phyloP scores from a whole-genome alignment of 108 stramenopile genomes.

The Pseudonitzschia multiseries region DNA sequence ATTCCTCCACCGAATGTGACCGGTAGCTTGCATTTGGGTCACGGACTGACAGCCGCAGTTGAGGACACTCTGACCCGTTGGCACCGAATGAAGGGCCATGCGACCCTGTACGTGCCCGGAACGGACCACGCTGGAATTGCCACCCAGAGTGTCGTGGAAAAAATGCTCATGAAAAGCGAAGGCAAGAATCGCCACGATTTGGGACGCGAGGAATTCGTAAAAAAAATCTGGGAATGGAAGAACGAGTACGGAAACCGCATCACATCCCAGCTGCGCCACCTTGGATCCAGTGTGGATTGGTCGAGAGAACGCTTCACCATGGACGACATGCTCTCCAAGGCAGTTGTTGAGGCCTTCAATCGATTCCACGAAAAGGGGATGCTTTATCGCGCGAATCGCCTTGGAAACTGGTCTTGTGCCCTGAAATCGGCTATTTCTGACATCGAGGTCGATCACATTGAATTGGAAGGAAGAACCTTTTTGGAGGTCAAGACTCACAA shows the following conservation, averaged over 20 bases:
- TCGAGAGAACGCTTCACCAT: constrained; percentile 97
- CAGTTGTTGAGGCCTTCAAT: constrained; percentile 92
- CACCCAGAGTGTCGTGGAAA: constrained; percentile 99
- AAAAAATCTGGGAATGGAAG: constrained; percentile 99
- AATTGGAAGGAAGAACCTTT: constrained; percentile 90
- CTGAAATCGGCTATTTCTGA: constrained; percentile 98
- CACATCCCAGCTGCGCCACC: constrained; percentile 85
- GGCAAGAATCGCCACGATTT: constrained; percentile 94
- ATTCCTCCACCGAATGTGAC: constrained; percentile 99
- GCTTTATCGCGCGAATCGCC: constrained; percentile 90
- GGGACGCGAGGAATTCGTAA: constrained; percentile 93
- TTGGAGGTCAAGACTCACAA: constrained; percentile 96
- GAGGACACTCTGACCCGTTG: constrained; percentile 97
- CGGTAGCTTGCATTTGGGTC: constrained; percentile 97
- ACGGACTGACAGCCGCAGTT: constrained; percentile 96
- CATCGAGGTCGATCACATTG: constrained; percentile 98
- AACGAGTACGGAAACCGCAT: constrained; percentile 92
- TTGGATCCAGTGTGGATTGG: constrained; percentile 96
- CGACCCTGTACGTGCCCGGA: constrained; percentile 97
- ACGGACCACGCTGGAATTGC: constrained; percentile 99
- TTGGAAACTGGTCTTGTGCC: constrained; percentile 98
- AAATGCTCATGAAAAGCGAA: constrained; percentile 93
- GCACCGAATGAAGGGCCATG: constrained; percentile 98
- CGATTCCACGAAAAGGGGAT: constrained; percentile 95
- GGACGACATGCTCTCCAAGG: constrained; percentile 93